A percentile compares a stretch with the other conserved stretches of the same genome.
Conservation (phyloP, 352 stramenopile genomes). For the Aphanomyces invadans region DNA sequence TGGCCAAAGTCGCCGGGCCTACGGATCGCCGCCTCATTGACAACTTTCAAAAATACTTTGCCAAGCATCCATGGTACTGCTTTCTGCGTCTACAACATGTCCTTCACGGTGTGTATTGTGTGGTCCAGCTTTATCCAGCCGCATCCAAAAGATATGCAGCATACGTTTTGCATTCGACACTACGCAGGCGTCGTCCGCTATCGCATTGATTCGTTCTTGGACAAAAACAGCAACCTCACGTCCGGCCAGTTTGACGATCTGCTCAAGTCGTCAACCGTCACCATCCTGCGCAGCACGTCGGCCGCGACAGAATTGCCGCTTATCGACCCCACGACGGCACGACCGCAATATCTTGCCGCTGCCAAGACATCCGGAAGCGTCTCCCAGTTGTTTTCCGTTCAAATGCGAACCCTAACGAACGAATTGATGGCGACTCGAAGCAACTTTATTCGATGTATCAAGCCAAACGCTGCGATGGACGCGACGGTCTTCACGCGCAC, state of each 20-base stretch:
- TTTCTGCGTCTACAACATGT: conserved; percentile 51
- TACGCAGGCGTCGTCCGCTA: conserved; percentile 75
- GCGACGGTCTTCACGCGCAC: conserved; percentile 7
- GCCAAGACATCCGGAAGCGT: conserved; percentile 14
- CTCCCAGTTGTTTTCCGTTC: conserved; percentile 24
- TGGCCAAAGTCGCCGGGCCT: conserved; percentile 34
- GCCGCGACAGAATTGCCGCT: conserved; percentile 28
- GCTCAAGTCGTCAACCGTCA: not conserved
- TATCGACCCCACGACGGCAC: conserved; percentile 30
- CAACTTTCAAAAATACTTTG: conserved; percentile 28
- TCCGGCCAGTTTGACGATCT: conserved; percentile 23
- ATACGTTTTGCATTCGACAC: conserved; percentile 78
- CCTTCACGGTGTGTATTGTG: conserved; percentile 61
- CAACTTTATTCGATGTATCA: conserved; percentile 33
- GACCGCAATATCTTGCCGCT: too few species aligned
- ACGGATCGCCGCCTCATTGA: conserved; percentile 23
- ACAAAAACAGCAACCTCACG: conserved; percentile 65
- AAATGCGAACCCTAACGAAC: conserved; percentile 33
- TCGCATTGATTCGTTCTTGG: conserved; percentile 60
- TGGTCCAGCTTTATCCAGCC: conserved; percentile 23
- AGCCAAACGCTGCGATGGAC: conserved; percentile 27
- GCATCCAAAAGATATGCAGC: conserved; percentile 70
- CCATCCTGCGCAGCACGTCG: not conserved
- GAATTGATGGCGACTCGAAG: conserved; percentile 35
- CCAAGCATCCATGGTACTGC: conserved; percentile 34